Evolutionary conservation across 768 basidiomycete genomes (phyloP).

Genomic region (Naganishia friedmannii): DNA sequence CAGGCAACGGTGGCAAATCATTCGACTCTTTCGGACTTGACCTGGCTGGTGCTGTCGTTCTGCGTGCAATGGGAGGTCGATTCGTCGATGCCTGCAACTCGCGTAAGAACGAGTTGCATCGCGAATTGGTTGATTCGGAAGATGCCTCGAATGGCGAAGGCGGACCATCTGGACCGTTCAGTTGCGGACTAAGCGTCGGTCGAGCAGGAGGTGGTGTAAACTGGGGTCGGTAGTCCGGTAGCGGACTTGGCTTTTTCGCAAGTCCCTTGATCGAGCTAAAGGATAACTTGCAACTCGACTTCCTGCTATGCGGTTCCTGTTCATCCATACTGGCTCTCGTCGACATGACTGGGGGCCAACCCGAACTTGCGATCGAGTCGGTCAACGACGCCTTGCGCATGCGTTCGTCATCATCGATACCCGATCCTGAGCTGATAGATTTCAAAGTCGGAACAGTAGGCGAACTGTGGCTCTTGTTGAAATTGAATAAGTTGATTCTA

Average conservation of each 20-base stretch:
- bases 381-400: conserved; percentile 4
- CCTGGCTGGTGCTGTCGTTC: conserved; percentile 24
- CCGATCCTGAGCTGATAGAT: not conserved
- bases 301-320: not conserved
- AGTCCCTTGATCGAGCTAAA: conserved; percentile 7
- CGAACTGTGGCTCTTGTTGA: conserved; percentile 18
- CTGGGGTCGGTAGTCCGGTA: conserved; percentile 8
- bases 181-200: conserved; percentile 14
- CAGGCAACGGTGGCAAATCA: conserved; percentile 13
- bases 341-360: not conserved
- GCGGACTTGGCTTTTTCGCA: conserved; percentile 3
- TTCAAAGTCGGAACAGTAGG: conserved; percentile 8
- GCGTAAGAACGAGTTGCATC: conserved; percentile 16
- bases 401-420: not conserved
- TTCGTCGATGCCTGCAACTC: conserved; percentile 20
- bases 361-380: not conserved
- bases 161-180: conserved; percentile 15
- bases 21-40: conserved; percentile 8
- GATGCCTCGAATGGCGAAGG: conserved; percentile 22
- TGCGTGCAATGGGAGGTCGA: conserved; percentile 22
- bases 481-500: not conserved
- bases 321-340: not conserved
- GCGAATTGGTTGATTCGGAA: conserved; percentile 13
- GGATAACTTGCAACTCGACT: conserved; percentile 9
- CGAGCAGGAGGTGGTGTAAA: conserved; percentile 17